Conservation (phyloP, 192 early-diverging fungal species). For the Entomortierella parvispora region DNA sequence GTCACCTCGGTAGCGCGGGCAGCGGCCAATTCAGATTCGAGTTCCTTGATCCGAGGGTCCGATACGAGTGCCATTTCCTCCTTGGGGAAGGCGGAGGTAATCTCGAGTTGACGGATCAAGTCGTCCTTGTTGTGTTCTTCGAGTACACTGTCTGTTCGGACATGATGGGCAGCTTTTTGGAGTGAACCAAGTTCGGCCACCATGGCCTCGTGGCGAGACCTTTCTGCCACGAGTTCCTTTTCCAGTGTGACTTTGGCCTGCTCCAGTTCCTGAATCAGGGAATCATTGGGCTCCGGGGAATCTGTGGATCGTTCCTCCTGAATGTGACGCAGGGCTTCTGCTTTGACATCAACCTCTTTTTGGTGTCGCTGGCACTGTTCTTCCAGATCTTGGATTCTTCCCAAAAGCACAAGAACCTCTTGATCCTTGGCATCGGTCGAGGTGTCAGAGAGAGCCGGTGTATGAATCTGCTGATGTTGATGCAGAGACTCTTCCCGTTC, state of each 20-base stretch:
- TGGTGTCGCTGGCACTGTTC: slow-evolving; percentile 13
- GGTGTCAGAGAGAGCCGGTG: background rate
- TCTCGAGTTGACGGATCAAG: slow-evolving; percentile 10
- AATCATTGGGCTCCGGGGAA: background rate
- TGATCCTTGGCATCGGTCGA: slow-evolving; percentile 13
- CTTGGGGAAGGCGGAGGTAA: background rate
- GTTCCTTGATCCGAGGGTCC: slow-evolving; percentile 11
- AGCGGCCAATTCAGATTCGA: slow-evolving; percentile 17
- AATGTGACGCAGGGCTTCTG: slow-evolving; percentile 3
- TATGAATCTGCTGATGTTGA: background rate
- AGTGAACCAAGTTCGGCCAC: slow-evolving; percentile 1
- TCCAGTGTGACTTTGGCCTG: background rate
- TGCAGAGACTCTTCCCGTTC: slow-evolving; percentile 34
- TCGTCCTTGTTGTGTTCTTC: slow-evolving; percentile 2
- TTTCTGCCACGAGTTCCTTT: too few relatives aligned
- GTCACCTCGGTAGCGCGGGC: slow-evolving; percentile 27
- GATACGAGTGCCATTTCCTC: background rate
- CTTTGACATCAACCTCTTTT: slow-evolving; percentile 20
- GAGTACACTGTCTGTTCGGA: slow-evolving; percentile 8
- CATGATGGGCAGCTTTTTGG: slow-evolving; percentile 2
- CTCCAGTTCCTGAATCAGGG: slow-evolving; percentile 4
- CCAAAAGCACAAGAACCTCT: slow-evolving; percentile 16
- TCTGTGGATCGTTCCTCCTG: slow-evolving; percentile 1
- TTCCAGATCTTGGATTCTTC: slow-evolving; percentile 18
- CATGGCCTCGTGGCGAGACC: background rate